These are phyloP conservation scores for Pilatotrama ljubarskyi DNA, from an alignment of 768 basidiomycete species.

Conservation along the genomic window DNA sequence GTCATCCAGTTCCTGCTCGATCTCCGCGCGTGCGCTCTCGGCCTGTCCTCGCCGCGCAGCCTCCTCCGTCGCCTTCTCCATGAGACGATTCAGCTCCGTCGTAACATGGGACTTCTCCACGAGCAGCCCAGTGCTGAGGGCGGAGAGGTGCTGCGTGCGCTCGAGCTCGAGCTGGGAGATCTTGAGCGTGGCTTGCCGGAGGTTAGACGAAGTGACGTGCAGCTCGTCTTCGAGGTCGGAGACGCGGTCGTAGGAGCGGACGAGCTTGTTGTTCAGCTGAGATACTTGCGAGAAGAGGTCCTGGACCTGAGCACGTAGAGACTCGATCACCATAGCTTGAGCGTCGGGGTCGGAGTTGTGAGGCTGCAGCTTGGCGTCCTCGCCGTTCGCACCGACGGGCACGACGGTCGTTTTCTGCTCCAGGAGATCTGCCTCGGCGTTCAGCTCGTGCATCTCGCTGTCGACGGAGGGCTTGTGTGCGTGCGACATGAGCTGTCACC, in stretches of 20 bases:
- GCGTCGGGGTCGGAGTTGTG: constrained; percentile 52
- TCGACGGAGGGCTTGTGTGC: constrained; percentile 20
- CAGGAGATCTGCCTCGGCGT: constrained; percentile 24
- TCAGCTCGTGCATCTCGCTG: constrained; percentile 27
- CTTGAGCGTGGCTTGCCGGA: constrained; percentile 61
- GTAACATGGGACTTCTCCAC: constrained; percentile 93
- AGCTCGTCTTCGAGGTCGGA: constrained; percentile 92
- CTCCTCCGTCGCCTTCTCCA: constrained; percentile 95
- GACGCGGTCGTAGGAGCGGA: constrained; percentile 87
- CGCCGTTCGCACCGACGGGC: constrained; percentile 19
- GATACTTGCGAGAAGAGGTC: constrained; percentile 90
- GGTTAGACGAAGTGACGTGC: constrained; percentile 60
- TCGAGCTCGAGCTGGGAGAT: constrained; percentile 83
- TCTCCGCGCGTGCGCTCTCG: constrained; percentile 75
- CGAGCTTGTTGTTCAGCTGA: constrained; percentile 89
- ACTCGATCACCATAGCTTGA: constrained; percentile 79
- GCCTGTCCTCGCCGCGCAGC: constrained; percentile 89
- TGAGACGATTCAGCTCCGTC: constrained; percentile 86
- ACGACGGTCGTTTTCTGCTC: constrained; percentile 24
- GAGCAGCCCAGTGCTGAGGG: constrained; percentile 85
- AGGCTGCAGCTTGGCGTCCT: constrained; percentile 20
- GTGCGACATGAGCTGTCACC: constrained; percentile 10
- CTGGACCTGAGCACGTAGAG: constrained; percentile 77
- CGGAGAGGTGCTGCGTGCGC: constrained; percentile 82
- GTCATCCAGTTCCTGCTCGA: constrained; percentile 94